A percentile compares a stretch with the other conserved stretches of the same genome.
phyloP scores from a whole-genome alignment of 345 rosid genomes.

The Firmiana major region DNA sequence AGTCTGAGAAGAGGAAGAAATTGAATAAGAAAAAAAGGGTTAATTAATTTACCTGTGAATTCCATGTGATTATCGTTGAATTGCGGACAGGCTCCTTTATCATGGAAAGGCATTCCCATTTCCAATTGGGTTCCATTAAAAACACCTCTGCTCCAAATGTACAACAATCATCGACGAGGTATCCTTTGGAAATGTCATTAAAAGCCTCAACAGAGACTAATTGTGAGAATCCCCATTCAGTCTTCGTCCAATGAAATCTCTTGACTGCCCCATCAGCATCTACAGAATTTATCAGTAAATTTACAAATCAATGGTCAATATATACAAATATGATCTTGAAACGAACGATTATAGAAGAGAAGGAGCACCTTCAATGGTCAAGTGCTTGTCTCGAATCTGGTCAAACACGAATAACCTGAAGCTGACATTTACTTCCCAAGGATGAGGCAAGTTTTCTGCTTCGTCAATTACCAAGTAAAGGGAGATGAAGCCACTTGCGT shows the following conservation, averaged over 20 bases:
- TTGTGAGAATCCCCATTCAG: slow-evolving; percentile 31
- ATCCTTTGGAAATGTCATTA: slow-evolving; percentile 21
- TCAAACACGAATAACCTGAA: slow-evolving; percentile 15
- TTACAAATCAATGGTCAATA: no score
- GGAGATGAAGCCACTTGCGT: slow-evolving; percentile 26
- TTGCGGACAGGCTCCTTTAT: slow-evolving; percentile 22
- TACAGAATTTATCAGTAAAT: not conserved
- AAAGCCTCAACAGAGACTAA: slow-evolving; percentile 26
- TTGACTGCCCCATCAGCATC: slow-evolving; percentile 26
- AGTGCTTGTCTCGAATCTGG: slow-evolving; percentile 13
- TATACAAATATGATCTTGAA: not conserved
- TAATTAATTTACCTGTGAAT: slow-evolving; percentile 24
- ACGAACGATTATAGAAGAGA: not conserved
- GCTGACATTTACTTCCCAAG: slow-evolving; percentile 17
- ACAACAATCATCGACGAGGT: slow-evolving; percentile 16
- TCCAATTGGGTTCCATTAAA: slow-evolving; percentile 3
- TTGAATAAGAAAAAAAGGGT: not conserved
- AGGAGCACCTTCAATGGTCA: not conserved
- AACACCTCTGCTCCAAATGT: slow-evolving; percentile 43
- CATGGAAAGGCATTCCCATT: slow-evolving; percentile 24
- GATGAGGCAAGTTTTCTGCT: not conserved
- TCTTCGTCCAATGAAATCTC: slow-evolving; percentile 17
- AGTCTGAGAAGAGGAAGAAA: not conserved
- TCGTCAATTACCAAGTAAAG: slow-evolving; percentile 1
- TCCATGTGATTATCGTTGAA: slow-evolving; percentile 13